Percentiles rank a stretch among this genome's conserved stretches.
Conservation (phyloP, 2,329 filamentous ascomycete species). For the Emmonsiellopsis sp. region DNA sequence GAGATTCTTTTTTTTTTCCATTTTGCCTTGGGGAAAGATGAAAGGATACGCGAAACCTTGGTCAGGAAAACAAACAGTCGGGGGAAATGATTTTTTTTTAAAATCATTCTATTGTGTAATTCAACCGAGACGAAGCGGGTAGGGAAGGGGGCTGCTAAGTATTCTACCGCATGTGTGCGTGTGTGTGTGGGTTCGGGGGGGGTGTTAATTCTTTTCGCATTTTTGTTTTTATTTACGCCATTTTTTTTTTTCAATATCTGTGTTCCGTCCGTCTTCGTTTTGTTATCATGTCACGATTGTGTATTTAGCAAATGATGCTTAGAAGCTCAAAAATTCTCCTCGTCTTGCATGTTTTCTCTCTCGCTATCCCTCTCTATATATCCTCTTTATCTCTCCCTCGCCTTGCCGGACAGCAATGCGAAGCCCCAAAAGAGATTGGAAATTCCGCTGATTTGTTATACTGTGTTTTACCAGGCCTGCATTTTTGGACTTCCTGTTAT, state of each 20-base stretch:
- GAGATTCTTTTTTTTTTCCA: background rate
- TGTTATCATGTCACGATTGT: conserved; percentile 4
- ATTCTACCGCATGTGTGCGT: too few relatives aligned
- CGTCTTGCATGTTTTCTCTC: background rate
- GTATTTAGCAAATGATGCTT: conserved; percentile 6
- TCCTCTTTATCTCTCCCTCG: too few relatives aligned
- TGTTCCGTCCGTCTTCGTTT: background rate
- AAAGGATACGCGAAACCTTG: background rate
- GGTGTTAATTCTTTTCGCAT: background rate
- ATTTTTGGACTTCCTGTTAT: too few relatives aligned
- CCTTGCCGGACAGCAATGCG: background rate
- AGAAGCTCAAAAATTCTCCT: background rate
- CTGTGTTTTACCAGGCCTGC: too few relatives aligned
- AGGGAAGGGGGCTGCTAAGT: too few relatives aligned
- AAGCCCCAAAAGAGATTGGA: background rate
- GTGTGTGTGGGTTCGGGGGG: too few relatives aligned
- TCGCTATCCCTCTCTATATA: background rate
- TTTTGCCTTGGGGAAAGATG: background rate
- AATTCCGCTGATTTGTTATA: background rate
- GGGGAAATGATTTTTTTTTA: too few relatives aligned
- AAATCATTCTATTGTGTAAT: too few relatives aligned
- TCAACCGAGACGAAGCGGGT: too few relatives aligned
- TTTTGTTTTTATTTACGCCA: background rate
- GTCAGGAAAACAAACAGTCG: too few relatives aligned
- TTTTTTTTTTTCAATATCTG: background rate